Conservation (phyloP, 2,329 filamentous ascomycete genomes). For the Lachnellula cervina region DNA sequence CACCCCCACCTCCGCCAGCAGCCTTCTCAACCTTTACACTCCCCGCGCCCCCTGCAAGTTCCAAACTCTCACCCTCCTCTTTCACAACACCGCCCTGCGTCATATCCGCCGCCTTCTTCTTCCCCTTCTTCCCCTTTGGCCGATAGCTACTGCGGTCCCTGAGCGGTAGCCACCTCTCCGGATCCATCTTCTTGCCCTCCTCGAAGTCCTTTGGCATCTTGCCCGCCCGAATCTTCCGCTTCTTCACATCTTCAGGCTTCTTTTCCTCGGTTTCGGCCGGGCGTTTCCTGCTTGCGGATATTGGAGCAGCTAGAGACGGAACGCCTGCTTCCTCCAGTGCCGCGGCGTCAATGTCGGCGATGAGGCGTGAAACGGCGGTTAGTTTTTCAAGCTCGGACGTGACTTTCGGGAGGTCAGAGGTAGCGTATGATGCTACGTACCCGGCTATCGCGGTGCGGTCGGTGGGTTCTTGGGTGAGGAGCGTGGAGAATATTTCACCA, state of each 20-base stretch:
- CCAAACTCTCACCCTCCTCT: constrained; percentile 61
- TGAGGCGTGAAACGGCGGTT: constrained; percentile 57
- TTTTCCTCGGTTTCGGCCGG: constrained; percentile 34
- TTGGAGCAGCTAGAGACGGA: constrained; percentile 41
- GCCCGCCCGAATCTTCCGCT: constrained; percentile 53
- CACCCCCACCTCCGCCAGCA: constrained; percentile 23
- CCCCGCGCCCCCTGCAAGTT: constrained; percentile 58
- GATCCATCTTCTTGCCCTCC: constrained; percentile 73
- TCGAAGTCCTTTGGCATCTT: constrained; percentile 71
- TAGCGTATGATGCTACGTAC: constrained; percentile 76
- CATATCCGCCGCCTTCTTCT: constrained; percentile 70
- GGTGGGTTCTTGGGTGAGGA: constrained; percentile 60
- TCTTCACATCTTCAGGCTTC: constrained; percentile 43
- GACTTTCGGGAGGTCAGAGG: constrained; percentile 51
- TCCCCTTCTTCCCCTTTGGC: constrained; percentile 88
- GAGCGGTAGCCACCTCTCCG: constrained; percentile 89
- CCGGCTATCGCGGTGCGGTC: constrained; percentile 73
- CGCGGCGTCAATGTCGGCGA: constrained; percentile 54
- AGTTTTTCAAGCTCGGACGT: constrained; percentile 52
- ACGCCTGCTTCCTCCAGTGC: constrained; percentile 64
- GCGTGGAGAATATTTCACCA: constrained; percentile 69
- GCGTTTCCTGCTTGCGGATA: constrained; percentile 46
- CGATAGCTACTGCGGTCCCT: constrained; percentile 83
- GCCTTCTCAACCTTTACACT: constrained; percentile 61
- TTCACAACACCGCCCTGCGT: constrained; percentile 82